Base-by-base conservation (phyloP, 2,329 filamentous ascomycete genomes). In the Botrytis byssoidea region DNA sequence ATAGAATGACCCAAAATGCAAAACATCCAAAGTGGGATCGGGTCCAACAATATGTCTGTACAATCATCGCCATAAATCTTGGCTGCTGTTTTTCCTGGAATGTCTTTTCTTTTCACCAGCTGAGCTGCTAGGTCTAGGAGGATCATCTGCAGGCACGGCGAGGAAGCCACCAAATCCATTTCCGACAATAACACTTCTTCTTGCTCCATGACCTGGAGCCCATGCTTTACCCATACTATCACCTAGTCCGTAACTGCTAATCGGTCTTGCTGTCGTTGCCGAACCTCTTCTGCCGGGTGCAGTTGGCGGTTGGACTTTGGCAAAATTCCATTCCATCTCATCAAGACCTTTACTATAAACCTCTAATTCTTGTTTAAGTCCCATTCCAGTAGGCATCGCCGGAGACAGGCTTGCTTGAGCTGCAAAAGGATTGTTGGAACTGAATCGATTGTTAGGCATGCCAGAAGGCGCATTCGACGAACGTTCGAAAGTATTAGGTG, bases 241-340 rank as follows among this genome's bases (percentile, higher is more conserved):
- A 81, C 79, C 78, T 82, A 85, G 74, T 81, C 84, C 77, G 74
- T 81, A 78, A 76, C 80, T 74, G 75, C 84, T 85, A 75, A 88
- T 77, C 55, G 86, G 86, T 46, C 86, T 79, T 2, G 83, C 83
- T 5, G 78, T 79, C 16, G 78, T 79, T 14, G 77, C 78, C 63
- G 81, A 83, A 29, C 82, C 82, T 3, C 82, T 79, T 8, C 82
- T 79, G 12, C 82, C 82, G 3, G 79, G 77, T 4, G 79, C 80
- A 1, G 81, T 76, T 18, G 82, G 81, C 1, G 89, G 88, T 46
- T 87, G 83, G 74, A 91, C 88, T 35, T 85, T 84, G 3, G 89
- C 90, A 79, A 91, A 90, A 76, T 90, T 89, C 90, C 90, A 92
- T 78, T 92, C 90, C 37, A 89, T 82, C 79, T 92, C 90, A 75